Evolutionary conservation across 305 asterid species (phyloP).

Genomic region (Plantago coronopus): DNA sequence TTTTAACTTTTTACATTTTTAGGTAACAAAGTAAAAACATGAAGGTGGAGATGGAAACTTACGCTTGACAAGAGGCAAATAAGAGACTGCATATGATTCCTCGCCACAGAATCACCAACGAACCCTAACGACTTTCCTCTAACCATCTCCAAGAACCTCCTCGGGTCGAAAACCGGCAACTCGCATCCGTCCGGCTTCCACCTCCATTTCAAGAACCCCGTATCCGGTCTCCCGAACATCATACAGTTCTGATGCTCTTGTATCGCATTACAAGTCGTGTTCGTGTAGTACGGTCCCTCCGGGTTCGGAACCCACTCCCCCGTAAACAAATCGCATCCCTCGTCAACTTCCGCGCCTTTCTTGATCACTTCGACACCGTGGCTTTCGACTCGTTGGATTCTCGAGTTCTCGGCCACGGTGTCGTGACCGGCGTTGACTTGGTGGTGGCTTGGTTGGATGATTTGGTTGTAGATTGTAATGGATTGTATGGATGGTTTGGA

Average conservation of each 20-base stretch:
- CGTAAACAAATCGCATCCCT: conserved; percentile 43
- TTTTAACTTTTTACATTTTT: not conserved
- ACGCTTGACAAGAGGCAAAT: conserved; percentile 70
- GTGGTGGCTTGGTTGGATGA: not conserved
- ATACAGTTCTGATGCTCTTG: conserved; percentile 79
- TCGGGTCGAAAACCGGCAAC: conserved; percentile 56
- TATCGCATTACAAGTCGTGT: conserved; percentile 51
- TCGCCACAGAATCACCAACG: conserved; percentile 78
- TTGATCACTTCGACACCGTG: not conserved
- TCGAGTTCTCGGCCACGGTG: not conserved
- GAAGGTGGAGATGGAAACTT: conserved; percentile 7
- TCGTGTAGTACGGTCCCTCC: conserved; percentile 67
- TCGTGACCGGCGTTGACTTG: not conserved
- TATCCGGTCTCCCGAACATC: conserved; percentile 66
- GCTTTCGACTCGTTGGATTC: not conserved
- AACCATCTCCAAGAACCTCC: conserved; percentile 49
- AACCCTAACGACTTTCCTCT: conserved; percentile 67
- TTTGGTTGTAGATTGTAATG: conserved; percentile 5
- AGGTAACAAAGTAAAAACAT: not conserved
- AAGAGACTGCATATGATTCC: conserved; percentile 79
- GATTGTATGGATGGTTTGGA: conserved; percentile 20
- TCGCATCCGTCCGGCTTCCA: conserved; percentile 84
- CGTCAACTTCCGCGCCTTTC: not conserved
- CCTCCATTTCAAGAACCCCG: conserved; percentile 65
- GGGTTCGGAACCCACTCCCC: conserved; percentile 73